Conservation (phyloP, 1,284 basidiomycete species). For the Tilletia horrida region DNA sequence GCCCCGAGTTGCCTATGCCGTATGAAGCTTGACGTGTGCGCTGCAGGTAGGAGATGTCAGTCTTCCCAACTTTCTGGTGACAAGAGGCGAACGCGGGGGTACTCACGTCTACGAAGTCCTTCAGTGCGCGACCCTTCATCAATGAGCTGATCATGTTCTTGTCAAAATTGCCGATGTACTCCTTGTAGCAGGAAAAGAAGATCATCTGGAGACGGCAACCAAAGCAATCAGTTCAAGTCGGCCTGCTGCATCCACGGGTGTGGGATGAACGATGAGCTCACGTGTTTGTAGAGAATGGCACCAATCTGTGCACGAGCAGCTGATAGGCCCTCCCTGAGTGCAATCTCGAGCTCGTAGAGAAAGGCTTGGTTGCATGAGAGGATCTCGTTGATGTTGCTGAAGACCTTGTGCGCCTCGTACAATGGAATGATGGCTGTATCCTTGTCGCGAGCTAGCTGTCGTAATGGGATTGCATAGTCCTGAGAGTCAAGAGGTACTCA, state of each 20-base stretch:
- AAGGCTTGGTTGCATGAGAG: slow-evolving; percentile 83
- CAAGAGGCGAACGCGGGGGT: neutral
- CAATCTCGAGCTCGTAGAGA: slow-evolving; percentile 72
- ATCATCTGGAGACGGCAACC: slow-evolving; percentile 35
- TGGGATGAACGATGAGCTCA: slow-evolving; percentile 33
- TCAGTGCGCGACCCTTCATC: slow-evolving; percentile 70
- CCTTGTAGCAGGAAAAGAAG: slow-evolving; percentile 78
- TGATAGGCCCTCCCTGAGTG: slow-evolving; percentile 58
- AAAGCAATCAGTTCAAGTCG: neutral
- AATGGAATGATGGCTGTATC: slow-evolving; percentile 79
- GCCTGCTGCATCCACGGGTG: neutral
- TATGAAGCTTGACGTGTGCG: slow-evolving; percentile 39
- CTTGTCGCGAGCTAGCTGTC: slow-evolving; percentile 76
- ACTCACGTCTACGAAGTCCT: slow-evolving; percentile 77
- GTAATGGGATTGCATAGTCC: slow-evolving; percentile 79
- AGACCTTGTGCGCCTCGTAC: slow-evolving; percentile 87
- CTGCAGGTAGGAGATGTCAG: too few species aligned
- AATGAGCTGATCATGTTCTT: slow-evolving; percentile 82
- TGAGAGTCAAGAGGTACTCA: slow-evolving; percentile 13
- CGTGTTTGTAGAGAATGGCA: slow-evolving; percentile 77
- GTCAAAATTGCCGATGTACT: slow-evolving; percentile 87
- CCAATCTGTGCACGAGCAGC: slow-evolving; percentile 67
- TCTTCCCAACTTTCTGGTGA: slow-evolving; percentile 26
- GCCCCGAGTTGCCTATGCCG: slow-evolving; percentile 69
- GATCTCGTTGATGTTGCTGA: slow-evolving; percentile 87